A percentile compares a stretch with the other conserved stretches of the same genome.
These are phyloP conservation scores for Stachybotrys chartarum DNA, from an alignment of 2,329 filamentous ascomycete genomes.

Conservation along the genomic window DNA sequence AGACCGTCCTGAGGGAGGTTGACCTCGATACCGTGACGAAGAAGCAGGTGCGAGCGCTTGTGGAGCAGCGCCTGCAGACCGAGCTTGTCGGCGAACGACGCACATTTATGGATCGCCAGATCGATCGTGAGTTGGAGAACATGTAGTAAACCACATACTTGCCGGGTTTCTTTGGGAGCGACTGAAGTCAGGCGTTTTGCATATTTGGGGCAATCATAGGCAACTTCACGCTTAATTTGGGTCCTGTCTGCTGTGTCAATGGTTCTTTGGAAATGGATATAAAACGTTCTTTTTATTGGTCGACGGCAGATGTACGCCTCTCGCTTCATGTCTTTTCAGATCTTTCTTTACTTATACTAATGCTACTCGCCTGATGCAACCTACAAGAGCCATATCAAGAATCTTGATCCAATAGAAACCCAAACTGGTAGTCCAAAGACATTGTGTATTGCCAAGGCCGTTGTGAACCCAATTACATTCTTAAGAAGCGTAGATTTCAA, in stretches of 20 bases:
- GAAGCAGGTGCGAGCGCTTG: constrained; percentile 87
- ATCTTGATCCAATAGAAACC: too few relatives aligned
- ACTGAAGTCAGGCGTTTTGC: neutral
- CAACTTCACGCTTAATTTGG: neutral
- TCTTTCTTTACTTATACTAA: neutral
- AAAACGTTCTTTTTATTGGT: neutral
- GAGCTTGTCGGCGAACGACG: constrained; percentile 80
- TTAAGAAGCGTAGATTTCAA: too few relatives aligned
- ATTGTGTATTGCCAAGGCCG: too few relatives aligned
- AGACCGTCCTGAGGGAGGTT: constrained; percentile 74
- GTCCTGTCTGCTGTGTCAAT: neutral
- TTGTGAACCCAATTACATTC: too few relatives aligned
- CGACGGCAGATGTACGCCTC: neutral
- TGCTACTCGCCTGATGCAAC: neutral
- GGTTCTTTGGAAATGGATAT: neutral
- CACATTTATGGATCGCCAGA: constrained; percentile 85
- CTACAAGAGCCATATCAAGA: neutral
- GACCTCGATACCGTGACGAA: constrained; percentile 97
- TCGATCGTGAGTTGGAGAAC: constrained; percentile 86
- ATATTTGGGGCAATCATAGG: neutral
- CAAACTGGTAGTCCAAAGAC: too few relatives aligned
- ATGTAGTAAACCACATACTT: constrained; percentile 52
- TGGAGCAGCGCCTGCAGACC: constrained; percentile 88
- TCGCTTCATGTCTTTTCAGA: neutral
- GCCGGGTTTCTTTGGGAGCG: neutral